Base-by-base conservation (phyloP, 2,329 filamentous ascomycete genomes). In the Periconia sp. region DNA sequence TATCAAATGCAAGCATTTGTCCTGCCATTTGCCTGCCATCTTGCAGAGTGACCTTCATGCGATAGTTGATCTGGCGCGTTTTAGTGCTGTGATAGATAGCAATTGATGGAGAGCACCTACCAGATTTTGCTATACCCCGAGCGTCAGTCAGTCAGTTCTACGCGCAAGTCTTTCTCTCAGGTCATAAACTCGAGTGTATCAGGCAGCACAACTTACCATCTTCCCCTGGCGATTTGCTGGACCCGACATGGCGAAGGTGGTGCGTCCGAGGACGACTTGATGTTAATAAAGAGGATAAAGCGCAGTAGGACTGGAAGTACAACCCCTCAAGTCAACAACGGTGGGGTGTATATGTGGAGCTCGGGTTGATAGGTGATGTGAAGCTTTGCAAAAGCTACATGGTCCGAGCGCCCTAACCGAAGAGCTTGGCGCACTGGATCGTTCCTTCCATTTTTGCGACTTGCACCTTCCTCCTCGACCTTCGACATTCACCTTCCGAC, bases 1-100 rank as follows among this genome's bases (percentile, higher is more conserved):
- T 97, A 77, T 99, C 94, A 71, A 97, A 99, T 50, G 94, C 94
- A 64, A 99, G 85, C 91, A 99, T 96, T 77, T 97, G 92, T 58
- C 92, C 94, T 41, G 92, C 92, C 87, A 99, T 95, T 76, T 97
- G 91, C 71, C 94, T 88, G 61, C 91, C 91, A 79, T 99, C 94
- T 72, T 91, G 91, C 75, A 99, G 84, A 52, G 92, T 97, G 61
- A 97, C 89, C 74, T 93, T 89, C 92, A 99, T 97, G 78, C 93
- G 91, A 83, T 96, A 97, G 82, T 99, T 97, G 84, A 99, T 96
- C 94, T 97, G 61, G 17, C 45, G 18, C 44, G n/a, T 40, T 55
- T 64, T 72, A 68, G 58, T 59, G 52, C 37, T 53, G 50, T 52
- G 59, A 52, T 51, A 42, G 41, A 53, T 42, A 47, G 56, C 47